Evolutionary conservation across 139 green algal genomes (phyloP).

Genomic region (Picochlorum sp.): DNA sequence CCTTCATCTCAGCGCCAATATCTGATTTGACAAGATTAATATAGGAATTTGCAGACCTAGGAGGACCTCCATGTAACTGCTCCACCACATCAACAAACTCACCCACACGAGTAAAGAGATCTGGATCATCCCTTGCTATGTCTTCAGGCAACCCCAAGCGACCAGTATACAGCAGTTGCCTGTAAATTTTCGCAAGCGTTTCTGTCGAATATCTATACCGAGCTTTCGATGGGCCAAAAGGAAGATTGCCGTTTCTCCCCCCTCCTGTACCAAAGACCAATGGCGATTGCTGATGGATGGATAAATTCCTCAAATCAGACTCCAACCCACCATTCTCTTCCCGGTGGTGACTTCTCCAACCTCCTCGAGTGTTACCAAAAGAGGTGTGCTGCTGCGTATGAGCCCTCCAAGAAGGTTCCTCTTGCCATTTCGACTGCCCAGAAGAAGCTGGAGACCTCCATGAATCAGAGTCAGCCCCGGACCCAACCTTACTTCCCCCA

Average conservation of each 20-base stretch:
- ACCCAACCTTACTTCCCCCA: too few relatives aligned
- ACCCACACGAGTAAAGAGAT: conserved; percentile 17
- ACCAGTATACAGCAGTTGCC: conserved; percentile 25
- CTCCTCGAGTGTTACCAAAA: too few relatives aligned
- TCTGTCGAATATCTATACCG: conserved; percentile 24
- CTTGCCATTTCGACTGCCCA: too few relatives aligned
- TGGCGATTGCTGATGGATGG: not conserved
- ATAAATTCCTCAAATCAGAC: not conserved
- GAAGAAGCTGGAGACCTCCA: too few relatives aligned
- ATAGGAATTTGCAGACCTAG: not conserved
- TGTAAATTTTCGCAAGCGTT: conserved; percentile 19
- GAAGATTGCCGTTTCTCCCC: conserved; percentile 15
- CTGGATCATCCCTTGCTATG: conserved; percentile 29
- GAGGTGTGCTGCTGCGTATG: too few relatives aligned
- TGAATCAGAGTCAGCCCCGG: too few relatives aligned
- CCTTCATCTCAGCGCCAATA: too few relatives aligned
- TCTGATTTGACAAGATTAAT: not conserved
- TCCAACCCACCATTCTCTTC: not conserved
- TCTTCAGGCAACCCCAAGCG: conserved; percentile 18
- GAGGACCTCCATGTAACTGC: conserved; percentile 28
- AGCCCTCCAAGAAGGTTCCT: too few relatives aligned
- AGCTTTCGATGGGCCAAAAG: conserved; percentile 9
- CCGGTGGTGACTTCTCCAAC: not conserved
- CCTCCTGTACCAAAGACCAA: conserved; percentile 3
- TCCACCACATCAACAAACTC: conserved; percentile 39